Percentiles rank a stretch among this genome's conserved stretches.
These are phyloP conservation scores for Scleroderma bovista DNA, from an alignment of 768 basidiomycete species.

Conservation along the genomic window DNA sequence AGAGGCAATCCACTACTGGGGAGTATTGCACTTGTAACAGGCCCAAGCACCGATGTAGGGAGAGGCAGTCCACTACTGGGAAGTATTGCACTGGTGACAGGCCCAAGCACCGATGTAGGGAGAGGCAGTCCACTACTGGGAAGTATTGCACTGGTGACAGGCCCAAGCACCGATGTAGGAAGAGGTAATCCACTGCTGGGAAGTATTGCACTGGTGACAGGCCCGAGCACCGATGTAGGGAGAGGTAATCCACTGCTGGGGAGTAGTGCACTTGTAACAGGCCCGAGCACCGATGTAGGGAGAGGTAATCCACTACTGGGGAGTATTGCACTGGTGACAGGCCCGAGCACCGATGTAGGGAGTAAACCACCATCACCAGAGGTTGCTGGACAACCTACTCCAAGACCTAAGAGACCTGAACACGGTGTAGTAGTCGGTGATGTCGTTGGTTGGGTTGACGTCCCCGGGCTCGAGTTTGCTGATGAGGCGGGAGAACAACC, in stretches of 20 bases:
- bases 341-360: neutral
- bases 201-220: neutral
- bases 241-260: neutral
- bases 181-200: neutral
- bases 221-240: neutral
- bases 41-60: neutral
- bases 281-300: neutral
- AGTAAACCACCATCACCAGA: neutral
- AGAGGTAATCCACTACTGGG: neutral
- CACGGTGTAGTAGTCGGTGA: constrained; percentile 8
- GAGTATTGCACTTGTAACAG: neutral
- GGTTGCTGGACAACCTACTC: neutral
- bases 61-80: neutral
- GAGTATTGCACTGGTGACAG: neutral
- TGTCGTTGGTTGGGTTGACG: constrained; percentile 1
- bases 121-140: neutral
- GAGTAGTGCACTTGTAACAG: neutral
- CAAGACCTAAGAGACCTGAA: constrained; percentile 8
- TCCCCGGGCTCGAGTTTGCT: constrained; percentile 2
- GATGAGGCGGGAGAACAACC: constrained; percentile 2
- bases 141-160: neutral
- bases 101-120: neutral
- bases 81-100: neutral
- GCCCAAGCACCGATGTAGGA: neutral
- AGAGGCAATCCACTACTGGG: neutral